phyloP scores from a whole-genome alignment of 768 basidiomycete genomes.

The Russula emetica region DNA sequence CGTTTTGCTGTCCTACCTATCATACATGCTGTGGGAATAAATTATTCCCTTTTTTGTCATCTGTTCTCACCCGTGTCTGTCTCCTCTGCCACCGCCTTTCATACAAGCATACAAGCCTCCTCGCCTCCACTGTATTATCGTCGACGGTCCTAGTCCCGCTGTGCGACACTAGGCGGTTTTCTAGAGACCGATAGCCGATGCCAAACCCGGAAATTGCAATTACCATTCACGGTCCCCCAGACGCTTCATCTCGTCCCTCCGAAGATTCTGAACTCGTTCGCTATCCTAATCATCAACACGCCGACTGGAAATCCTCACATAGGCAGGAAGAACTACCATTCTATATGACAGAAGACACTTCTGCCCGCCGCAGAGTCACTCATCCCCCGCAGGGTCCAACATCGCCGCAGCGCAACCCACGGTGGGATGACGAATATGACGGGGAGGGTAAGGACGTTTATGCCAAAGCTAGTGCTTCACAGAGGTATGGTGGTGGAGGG shows the following conservation, averaged over 20 bases:
- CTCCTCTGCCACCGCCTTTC: neutral
- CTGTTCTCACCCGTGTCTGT: neutral
- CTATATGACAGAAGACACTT: conserved; percentile 50
- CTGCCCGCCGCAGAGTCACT: conserved; percentile 43
- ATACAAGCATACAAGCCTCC: neutral
- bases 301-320: conserved; percentile 30
- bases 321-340: conserved; percentile 46
- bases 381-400: conserved; percentile 33
- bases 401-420: conserved; percentile 30
- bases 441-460: conserved; percentile 68
- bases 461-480: conserved; percentile 39
- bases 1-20: conserved; percentile 17
- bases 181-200: conserved; percentile 42
- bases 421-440: conserved; percentile 39
- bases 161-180: neutral
- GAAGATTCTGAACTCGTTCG: conserved; percentile 70
- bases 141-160: conserved; percentile 7
- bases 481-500: conserved; percentile 46
- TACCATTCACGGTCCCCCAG: conserved; percentile 59
- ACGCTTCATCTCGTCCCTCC: conserved; percentile 47
- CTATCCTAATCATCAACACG: conserved; percentile 45
- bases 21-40: neutral
- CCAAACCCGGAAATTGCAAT: conserved; percentile 63
- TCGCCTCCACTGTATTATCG: neutral
- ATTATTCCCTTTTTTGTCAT: conserved; percentile 10